A percentile compares a stretch with the other conserved stretches of the same genome.
Conservation (phyloP, 208 protist species). For the Leishmania tropica region DNA sequence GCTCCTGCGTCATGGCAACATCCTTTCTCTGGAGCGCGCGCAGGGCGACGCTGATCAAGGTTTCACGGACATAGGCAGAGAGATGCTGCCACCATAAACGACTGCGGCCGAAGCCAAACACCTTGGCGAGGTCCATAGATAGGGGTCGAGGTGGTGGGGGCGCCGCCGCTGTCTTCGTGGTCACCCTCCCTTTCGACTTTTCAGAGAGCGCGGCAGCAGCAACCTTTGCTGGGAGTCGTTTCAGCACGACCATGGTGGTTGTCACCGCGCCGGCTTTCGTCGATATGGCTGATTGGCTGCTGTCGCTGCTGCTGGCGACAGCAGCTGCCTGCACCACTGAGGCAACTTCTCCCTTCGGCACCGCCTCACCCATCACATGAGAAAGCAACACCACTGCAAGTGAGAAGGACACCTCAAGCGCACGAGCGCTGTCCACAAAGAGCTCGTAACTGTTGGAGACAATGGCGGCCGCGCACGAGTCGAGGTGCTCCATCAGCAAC, state of each 20-base stretch:
- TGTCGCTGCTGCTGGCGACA: not conserved
- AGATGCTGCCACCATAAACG: slow-evolving; percentile 18
- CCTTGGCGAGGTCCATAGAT: slow-evolving; percentile 18
- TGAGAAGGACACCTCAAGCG: slow-evolving; percentile 33
- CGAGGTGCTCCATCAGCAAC: slow-evolving; percentile 23
- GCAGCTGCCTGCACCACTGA: not conserved
- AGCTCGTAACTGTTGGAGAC: slow-evolving; percentile 14
- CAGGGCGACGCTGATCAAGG: slow-evolving; percentile 24
- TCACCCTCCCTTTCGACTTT: not conserved
- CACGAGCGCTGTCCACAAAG: slow-evolving; percentile 19
- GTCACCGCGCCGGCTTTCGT: not conserved
- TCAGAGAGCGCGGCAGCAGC: not conserved
- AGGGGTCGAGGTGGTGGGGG: not conserved
- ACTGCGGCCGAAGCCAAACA: slow-evolving; percentile 26
- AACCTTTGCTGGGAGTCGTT: not conserved
- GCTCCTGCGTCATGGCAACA: slow-evolving; percentile 22
- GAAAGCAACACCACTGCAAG: slow-evolving; percentile 30
- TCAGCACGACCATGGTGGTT: not conserved
- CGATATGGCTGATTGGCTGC: not conserved
- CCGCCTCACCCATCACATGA: slow-evolving; percentile 30
- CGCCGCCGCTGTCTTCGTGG: not conserved
- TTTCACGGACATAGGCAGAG: slow-evolving; percentile 24
- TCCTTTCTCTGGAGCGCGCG: slow-evolving; percentile 30
- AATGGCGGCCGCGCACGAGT: slow-evolving; percentile 16
- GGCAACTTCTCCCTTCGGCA: slow-evolving; percentile 7